A percentile compares a stretch with the other conserved stretches of the same genome.
These are phyloP conservation scores for Thelonectria rubi DNA, from an alignment of 2,329 filamentous ascomycete genomes.

Conservation along the genomic window DNA sequence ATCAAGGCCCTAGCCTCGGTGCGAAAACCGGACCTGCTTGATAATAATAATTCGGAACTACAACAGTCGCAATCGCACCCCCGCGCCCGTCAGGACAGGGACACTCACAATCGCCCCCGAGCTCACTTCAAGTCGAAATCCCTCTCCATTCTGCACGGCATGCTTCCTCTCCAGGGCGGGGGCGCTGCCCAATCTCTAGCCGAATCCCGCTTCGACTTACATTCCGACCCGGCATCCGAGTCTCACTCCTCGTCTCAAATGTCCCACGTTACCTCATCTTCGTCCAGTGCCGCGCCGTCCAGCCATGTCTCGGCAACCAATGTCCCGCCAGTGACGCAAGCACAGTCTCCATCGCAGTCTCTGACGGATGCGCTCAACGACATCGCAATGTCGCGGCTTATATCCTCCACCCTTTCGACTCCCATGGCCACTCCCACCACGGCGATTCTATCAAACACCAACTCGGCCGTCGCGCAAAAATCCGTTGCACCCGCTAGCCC, in stretches of 20 bases:
- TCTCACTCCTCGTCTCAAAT: not conserved
- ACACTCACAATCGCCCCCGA: slow-evolving; percentile 18
- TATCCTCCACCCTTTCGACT: slow-evolving; percentile 37
- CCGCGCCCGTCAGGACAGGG: not conserved
- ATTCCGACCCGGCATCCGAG: slow-evolving; percentile 5
- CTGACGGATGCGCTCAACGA: slow-evolving; percentile 70
- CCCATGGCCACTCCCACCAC: slow-evolving; percentile 35
- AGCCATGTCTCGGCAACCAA: slow-evolving; percentile 2
- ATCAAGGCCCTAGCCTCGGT: slow-evolving; percentile 82
- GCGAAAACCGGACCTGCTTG: slow-evolving; percentile 69
- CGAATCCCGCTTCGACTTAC: slow-evolving; percentile 24
- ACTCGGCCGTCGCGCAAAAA: slow-evolving; percentile 25
- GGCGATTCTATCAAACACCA: slow-evolving; percentile 21
- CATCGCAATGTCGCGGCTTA: slow-evolving; percentile 55
- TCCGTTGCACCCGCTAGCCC: not conserved
- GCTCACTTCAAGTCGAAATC: slow-evolving; percentile 25
- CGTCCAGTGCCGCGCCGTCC: slow-evolving; percentile 1
- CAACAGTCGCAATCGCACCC: not conserved
- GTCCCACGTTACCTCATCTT: not conserved
- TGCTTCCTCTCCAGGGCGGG: slow-evolving; percentile 60
- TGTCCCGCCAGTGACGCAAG: not conserved
- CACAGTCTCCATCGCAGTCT: slow-evolving; percentile 62
- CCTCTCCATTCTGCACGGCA: slow-evolving; percentile 49
- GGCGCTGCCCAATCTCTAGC: slow-evolving; percentile 47
- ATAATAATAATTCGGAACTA: not conserved